Evolutionary conservation across 23 red algal genomes (phyloP), one percentile per base, ranked within the genome.

Genomic region (Gracilariopsis chorda): DNA sequence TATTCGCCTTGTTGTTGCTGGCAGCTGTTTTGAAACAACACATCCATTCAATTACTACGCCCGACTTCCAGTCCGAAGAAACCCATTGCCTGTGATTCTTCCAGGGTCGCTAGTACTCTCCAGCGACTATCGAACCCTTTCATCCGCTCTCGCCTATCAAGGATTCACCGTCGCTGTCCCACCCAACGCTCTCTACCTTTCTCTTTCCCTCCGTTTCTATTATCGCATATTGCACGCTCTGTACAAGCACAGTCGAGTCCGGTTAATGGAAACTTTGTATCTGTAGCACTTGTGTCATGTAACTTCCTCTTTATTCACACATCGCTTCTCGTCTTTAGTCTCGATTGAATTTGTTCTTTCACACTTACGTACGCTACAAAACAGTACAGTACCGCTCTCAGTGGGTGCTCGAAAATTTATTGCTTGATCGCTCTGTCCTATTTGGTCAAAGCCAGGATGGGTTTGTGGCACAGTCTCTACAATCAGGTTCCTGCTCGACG

Each of bases 101-200:
- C 63, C 63, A 1, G 63, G 63, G 5, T 33, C 25, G 1, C 33
- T 70, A 1, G 7, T 70, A 42, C 63, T 70, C 5, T 33, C 63
- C 32, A 42, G 35, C 34, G 63, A 70, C 34, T 70, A 70, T 16
- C 35, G 43, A 41, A 7, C 1, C 43, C 63, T 70, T 2, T 70
- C 63, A 70, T 70, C 63, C 1, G 63, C 63, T 16, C 24, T 70
- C 43, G 63, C 63, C 20, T 70, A 70, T 16, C 63, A 37, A 70
- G 34, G 63, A 21, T 70, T 70, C 63, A 70, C 43, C 5, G 63
- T 70, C 63, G 63, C 63, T 19, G 63, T 70, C 63, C 63, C 63
- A 4, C 63, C 34, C 63, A 70, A 70, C 63, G 63, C 24, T 37
- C 63, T 42, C 4, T 17, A 12, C 63, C 63, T 6, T n/a, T n/a